Conservation (phyloP, 805 yeast genomes). For the Candida namnaoensis region DNA sequence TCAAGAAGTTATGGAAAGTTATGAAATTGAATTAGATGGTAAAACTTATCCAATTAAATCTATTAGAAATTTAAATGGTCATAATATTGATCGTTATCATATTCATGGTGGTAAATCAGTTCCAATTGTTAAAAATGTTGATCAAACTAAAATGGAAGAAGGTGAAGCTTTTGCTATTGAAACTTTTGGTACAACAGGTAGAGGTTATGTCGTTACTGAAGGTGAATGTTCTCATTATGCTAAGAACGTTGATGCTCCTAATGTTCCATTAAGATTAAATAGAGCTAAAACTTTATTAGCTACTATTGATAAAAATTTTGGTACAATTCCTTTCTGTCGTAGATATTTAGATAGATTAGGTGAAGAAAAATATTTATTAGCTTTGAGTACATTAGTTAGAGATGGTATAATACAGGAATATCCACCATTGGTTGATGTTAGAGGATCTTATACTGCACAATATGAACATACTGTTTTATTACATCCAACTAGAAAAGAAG, state of each 20-base stretch:
- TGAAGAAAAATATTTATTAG: conserved; percentile 84
- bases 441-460: conserved; percentile 92
- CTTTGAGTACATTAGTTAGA: conserved; percentile 76
- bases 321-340: conserved; percentile 95
- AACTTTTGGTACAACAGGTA: conserved; percentile 95
- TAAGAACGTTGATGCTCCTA: conserved; percentile 38
- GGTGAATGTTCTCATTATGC: conserved; percentile 97
- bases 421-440: conserved; percentile 81
- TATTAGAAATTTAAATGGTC: conserved; percentile 91
- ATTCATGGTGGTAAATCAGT: conserved; percentile 96
- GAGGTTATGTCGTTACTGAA: conserved; percentile 74
- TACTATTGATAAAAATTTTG: conserved; percentile 74
- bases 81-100: conserved; percentile 72
- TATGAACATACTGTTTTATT: conserved; percentile 89
- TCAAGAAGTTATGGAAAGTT: conserved; percentile 95
- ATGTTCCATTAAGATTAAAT: conserved; percentile 46
- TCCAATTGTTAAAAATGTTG: conserved; percentile 92
- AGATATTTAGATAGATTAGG: conserved; percentile 88
- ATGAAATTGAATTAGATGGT: conserved; percentile 88
- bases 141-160: conserved; percentile 96
- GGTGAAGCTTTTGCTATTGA: conserved; percentile 98
- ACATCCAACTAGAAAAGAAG: conserved; percentile 89
- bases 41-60: conserved; percentile 78
- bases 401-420: conserved; percentile 88
- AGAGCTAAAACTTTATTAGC: conserved; percentile 63